These are phyloP conservation scores for Nothopassalora personata DNA, from an alignment of 2,329 filamentous ascomycete genomes.

Conservation along the genomic window DNA sequence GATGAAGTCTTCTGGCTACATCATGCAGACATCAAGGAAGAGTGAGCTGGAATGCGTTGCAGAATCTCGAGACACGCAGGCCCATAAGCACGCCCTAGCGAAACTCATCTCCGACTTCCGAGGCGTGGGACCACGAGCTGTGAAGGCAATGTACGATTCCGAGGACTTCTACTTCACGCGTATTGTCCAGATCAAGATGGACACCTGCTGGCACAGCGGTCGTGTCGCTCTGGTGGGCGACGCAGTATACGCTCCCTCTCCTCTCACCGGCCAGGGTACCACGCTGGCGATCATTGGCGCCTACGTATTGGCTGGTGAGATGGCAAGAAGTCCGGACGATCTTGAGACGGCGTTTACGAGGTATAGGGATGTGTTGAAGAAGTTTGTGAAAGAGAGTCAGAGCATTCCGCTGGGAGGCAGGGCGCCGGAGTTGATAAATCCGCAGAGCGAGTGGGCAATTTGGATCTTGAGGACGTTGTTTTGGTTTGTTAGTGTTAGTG, in stretches of 20 bases:
- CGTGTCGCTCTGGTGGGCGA: slow-evolving; percentile 37
- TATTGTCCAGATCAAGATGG: slow-evolving; percentile 37
- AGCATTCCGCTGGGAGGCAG: slow-evolving; percentile 27
- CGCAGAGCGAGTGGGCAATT: slow-evolving; percentile 23
- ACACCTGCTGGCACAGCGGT: slow-evolving; percentile 33
- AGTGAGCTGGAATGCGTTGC: slow-evolving; percentile 5
- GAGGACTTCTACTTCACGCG: slow-evolving; percentile 45
- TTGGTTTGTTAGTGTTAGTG: background rate
- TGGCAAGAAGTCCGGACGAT: slow-evolving; percentile 12
- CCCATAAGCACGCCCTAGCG: slow-evolving; percentile 9
- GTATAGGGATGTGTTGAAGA: slow-evolving; percentile 20
- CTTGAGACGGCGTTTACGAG: slow-evolving; percentile 16
- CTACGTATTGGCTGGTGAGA: slow-evolving; percentile 32
- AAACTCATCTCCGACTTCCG: slow-evolving; percentile 8
- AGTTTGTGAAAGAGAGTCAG: slow-evolving; percentile 22
- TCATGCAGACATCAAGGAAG: slow-evolving; percentile 3
- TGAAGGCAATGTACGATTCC: slow-evolving; percentile 12
- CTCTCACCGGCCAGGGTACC: slow-evolving; percentile 30
- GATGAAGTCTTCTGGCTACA: slow-evolving; percentile 8
- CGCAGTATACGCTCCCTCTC: slow-evolving; percentile 36
- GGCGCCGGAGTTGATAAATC: slow-evolving; percentile 19
- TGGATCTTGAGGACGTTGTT: slow-evolving; percentile 14
- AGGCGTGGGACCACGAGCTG: slow-evolving; percentile 8
- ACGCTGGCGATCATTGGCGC: slow-evolving; percentile 36
- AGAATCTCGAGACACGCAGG: slow-evolving; percentile 4